Evolutionary conservation across 106 monocot species (phyloP).

Genomic region (Iris macrosiphon): DNA sequence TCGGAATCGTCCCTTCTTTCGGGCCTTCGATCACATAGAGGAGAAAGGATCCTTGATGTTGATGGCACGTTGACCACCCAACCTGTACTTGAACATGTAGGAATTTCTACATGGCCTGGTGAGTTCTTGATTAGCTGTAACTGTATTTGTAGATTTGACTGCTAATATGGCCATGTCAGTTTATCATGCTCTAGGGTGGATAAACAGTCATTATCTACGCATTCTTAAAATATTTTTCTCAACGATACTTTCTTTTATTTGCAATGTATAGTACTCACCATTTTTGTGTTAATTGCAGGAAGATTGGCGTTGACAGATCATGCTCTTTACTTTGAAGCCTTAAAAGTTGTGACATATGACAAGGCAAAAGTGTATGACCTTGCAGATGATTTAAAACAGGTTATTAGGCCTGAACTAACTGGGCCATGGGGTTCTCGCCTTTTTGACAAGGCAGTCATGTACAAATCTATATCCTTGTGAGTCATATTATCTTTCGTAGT

Average conservation of each 20-base stretch:
- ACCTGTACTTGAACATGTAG: conserved; percentile 94
- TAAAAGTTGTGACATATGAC: conserved; percentile 74
- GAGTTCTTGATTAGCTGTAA: conserved; percentile 15
- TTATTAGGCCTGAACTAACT: conserved; percentile 81
- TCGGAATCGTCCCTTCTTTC: conserved; percentile 86
- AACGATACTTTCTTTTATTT: background rate
- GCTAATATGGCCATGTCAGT: background rate
- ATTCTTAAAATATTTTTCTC: no score
- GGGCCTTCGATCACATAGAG: conserved; percentile 41
- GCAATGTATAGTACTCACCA: background rate
- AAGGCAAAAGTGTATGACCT: conserved; percentile 91
- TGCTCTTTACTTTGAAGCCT: conserved; percentile 87
- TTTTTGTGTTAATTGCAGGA: conserved; percentile 45
- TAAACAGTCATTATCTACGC: background rate
- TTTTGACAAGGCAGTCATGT: conserved; percentile 96
- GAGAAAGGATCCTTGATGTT: conserved; percentile 84
- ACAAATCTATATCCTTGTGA: conserved; percentile 76
- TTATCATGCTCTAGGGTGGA: background rate
- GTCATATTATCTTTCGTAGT: conserved; percentile 8
- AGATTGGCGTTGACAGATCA: conserved; percentile 89
- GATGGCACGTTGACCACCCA: conserved; percentile 94
- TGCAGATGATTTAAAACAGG: conserved; percentile 87
- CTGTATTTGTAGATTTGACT: background rate
- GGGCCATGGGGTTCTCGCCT: conserved; percentile 98
- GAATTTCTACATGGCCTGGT: conserved; percentile 97